phyloP scores from a whole-genome alignment of 371 early-diverging fungal genomes.

The Mucor mucedo region DNA sequence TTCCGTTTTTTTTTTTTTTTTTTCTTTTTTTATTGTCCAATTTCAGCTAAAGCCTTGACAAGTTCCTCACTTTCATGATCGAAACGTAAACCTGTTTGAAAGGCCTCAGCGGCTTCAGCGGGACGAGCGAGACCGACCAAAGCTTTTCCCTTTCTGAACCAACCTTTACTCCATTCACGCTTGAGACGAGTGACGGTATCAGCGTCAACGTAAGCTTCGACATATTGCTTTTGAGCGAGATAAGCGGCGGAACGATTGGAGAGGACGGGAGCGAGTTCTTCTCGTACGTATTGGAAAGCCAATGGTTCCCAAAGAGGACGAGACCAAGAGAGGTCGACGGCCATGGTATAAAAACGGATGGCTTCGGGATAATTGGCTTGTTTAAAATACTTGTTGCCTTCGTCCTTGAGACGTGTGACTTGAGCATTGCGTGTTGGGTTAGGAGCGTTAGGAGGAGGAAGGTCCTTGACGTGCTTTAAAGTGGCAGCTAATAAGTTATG shows the following conservation, averaged over 20 bases:
- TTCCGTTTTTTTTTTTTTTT: neutral
- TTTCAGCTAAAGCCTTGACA: conserved; percentile 43
- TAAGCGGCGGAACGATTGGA: conserved; percentile 78
- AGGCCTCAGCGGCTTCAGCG: conserved; percentile 72
- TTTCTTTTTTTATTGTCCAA: conserved; percentile 9
- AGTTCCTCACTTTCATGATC: conserved; percentile 74
- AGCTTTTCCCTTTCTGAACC: conserved; percentile 82
- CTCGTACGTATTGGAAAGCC: conserved; percentile 63
- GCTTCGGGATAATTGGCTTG: conserved; percentile 69
- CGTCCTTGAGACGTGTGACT: conserved; percentile 72
- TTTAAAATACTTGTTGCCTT: conserved; percentile 78
- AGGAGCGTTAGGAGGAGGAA: conserved; percentile 73
- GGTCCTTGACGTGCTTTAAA: conserved; percentile 55
- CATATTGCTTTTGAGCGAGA: conserved; percentile 66
- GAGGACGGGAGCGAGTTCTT: conserved; percentile 73
- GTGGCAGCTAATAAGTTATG: conserved; percentile 61
- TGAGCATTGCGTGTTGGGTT: conserved; percentile 70
- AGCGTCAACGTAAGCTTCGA: conserved; percentile 78
- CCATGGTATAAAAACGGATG: conserved; percentile 74
- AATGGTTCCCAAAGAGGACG: conserved; percentile 83
- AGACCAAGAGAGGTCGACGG: conserved; percentile 70
- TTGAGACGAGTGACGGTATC: conserved; percentile 76
- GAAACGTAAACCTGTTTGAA: conserved; percentile 68
- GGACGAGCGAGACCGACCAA: conserved; percentile 66
- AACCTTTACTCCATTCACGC: conserved; percentile 81